phyloP scores from a whole-genome alignment of 2,329 filamentous ascomycete species.

The Colletotrichum godetiae region DNA sequence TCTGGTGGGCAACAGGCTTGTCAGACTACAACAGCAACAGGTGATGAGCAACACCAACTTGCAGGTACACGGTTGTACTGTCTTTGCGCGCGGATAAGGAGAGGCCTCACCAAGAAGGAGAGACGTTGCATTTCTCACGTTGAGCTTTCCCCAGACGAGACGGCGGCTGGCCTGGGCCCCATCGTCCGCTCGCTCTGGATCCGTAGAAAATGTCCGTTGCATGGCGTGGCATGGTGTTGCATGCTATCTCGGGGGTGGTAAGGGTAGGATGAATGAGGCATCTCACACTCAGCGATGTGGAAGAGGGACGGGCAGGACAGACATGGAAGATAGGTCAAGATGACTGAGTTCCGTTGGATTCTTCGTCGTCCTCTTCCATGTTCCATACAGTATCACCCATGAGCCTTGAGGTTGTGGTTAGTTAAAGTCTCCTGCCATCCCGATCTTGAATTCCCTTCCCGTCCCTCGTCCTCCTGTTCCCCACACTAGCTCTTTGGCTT shows the following conservation, averaged over 20 bases:
- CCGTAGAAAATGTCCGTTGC: background rate
- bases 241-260: background rate
- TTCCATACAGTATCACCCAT: background rate
- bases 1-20: background rate
- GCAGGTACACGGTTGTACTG: background rate
- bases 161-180: constrained; percentile 6
- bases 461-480: constrained; percentile 22
- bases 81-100: background rate
- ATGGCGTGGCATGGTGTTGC: background rate
- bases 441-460: constrained; percentile 13
- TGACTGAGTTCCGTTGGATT: background rate
- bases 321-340: background rate
- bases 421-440: constrained; percentile 17
- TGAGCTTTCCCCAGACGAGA: constrained; percentile 21
- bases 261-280: background rate
- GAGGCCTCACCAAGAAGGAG: background rate
- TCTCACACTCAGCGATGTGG: background rate
- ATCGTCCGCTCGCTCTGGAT: background rate
- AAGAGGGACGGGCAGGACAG: background rate
- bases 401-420: background rate
- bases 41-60: background rate
- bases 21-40: background rate
- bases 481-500: constrained; percentile 17
- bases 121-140: constrained; percentile 1
- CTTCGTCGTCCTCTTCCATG: background rate